phyloP scores from a whole-genome alignment of 1,284 basidiomycete species.

The Tetrapyrgos nigripes region DNA sequence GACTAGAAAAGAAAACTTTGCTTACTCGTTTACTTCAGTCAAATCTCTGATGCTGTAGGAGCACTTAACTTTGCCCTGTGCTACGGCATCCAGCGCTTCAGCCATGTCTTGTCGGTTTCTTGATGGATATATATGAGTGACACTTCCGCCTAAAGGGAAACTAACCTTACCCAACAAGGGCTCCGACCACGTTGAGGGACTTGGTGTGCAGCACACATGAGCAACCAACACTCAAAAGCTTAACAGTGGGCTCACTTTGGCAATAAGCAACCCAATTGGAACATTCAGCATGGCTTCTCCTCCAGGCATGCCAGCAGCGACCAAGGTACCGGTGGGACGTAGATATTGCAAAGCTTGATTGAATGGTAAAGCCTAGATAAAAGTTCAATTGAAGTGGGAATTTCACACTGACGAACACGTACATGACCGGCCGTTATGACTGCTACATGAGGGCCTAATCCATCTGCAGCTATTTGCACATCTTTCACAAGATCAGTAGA shows the following conservation, averaged over 20 bases:
- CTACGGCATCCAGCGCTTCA: constrained; percentile 71
- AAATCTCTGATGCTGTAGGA: constrained; percentile 53
- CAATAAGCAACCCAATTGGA: constrained; percentile 64
- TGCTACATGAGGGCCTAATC: constrained; percentile 70
- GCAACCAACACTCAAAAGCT: too few relatives aligned
- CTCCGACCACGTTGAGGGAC: constrained; percentile 61
- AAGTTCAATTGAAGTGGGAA: neutral
- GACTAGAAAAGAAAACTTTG: constrained; percentile 5
- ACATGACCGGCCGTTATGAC: constrained; percentile 58
- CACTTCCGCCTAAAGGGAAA: neutral
- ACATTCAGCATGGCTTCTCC: constrained; percentile 42
- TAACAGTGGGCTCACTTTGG: constrained; percentile 43
- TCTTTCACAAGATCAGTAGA: constrained; percentile 50
- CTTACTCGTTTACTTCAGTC: constrained; percentile 54
- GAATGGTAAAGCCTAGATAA: constrained; percentile 55
- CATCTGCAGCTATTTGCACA: constrained; percentile 62
- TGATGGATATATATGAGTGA: neutral
- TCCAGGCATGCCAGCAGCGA: constrained; percentile 67
- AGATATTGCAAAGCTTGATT: constrained; percentile 71
- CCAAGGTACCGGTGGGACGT: constrained; percentile 59
- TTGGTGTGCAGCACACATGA: constrained; percentile 30
- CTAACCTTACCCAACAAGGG: constrained; percentile 57
- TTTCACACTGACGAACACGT: constrained; percentile 16
- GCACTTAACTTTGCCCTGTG: constrained; percentile 68
- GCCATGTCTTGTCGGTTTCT: constrained; percentile 67